These are phyloP conservation scores for Wickerhamomyces sp. DNA, from an alignment of 1,139 yeast genomes.

Conservation along the genomic window DNA sequence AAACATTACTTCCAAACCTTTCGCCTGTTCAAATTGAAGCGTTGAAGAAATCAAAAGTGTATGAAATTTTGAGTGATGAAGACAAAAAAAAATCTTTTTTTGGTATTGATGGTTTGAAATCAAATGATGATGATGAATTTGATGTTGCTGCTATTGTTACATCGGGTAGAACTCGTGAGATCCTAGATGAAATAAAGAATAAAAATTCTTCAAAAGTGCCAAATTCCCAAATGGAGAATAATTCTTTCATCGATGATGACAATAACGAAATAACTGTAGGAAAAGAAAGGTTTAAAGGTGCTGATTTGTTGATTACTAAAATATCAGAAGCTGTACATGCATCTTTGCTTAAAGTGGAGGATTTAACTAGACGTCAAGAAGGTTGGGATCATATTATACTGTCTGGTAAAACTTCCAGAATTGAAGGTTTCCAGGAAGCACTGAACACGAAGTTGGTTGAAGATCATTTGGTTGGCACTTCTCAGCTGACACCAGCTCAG, in stretches of 20 bases:
- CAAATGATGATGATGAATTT: constrained; percentile 49
- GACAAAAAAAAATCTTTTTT: constrained; percentile 56
- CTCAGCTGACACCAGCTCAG: constrained; percentile 24
- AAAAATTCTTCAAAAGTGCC: constrained; percentile 35
- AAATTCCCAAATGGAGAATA: constrained; percentile 61
- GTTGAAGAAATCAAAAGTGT: constrained; percentile 70
- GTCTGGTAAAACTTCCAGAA: constrained; percentile 70
- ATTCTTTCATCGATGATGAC: constrained; percentile 56
- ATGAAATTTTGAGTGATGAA: constrained; percentile 69
- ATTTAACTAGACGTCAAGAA: constrained; percentile 70
- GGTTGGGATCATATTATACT: constrained; percentile 82
- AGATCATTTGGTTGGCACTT: constrained; percentile 46
- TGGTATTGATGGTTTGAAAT: constrained; percentile 40
- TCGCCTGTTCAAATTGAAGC: constrained; percentile 59
- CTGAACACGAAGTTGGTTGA: constrained; percentile 54
- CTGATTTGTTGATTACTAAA: constrained; percentile 49
- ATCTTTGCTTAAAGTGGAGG: constrained; percentile 54
- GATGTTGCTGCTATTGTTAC: constrained; percentile 92
- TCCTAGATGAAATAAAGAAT: constrained; percentile 54
- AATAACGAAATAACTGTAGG: constrained; percentile 64
- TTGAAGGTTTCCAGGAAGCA: constrained; percentile 75
- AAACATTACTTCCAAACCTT: constrained; percentile 54
- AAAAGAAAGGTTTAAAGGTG: constrained; percentile 82
- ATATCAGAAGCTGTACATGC: constrained; percentile 54
- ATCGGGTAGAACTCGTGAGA: constrained; percentile 64